Evolutionary conservation across 371 early-diverging fungal species (phyloP).

Genomic region (Circinella umbellata): DNA sequence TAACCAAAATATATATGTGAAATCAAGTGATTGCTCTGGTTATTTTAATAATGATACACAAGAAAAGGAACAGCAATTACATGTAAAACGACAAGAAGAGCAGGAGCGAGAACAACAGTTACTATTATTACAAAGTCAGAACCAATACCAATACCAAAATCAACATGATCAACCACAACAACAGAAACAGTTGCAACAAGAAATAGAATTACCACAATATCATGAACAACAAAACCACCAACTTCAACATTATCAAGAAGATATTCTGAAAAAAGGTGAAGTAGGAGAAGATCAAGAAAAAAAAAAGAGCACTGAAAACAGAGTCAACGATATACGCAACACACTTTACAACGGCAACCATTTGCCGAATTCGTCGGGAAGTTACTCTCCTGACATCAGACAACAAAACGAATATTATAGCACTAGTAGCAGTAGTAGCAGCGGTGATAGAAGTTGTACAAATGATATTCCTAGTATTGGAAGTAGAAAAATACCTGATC

Average conservation of each 20-base stretch:
- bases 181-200: neutral
- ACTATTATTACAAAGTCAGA: no score
- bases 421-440: neutral
- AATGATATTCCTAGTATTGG: neutral
- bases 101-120: neutral
- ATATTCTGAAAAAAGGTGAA: neutral
- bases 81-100: neutral
- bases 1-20: neutral
- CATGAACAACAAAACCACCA: neutral
- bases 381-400: neutral
- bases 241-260: no score
- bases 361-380: no score
- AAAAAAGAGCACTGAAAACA: no score
- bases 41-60: neutral
- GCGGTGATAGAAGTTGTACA: neutral
- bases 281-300: neutral
- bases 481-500: conserved; percentile 14
- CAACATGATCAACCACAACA: neutral
- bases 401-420: neutral
- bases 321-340: neutral
- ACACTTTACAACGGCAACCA: neutral
- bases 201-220: neutral
- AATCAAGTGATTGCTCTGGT: neutral
- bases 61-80: neutral
- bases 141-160: neutral